Evolutionary conservation across 805 yeast genomes (phyloP).

Genomic region (Saccharomycopsis amapae): DNA sequence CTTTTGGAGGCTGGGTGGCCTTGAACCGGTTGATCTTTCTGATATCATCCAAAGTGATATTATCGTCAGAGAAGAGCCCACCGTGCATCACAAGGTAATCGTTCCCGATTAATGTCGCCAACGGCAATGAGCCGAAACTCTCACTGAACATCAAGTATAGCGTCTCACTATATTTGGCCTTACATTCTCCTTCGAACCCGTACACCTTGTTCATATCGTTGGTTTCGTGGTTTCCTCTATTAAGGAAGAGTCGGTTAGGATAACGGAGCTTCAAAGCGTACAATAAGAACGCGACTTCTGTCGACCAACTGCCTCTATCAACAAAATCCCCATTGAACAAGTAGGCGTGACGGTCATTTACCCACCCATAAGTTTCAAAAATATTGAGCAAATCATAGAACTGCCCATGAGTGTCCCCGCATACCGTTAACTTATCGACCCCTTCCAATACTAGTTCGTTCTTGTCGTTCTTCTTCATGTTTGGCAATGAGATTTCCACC

Average conservation of each 20-base stretch:
- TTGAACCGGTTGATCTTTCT: constrained; percentile 58
- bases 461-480: constrained; percentile 23
- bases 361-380: constrained; percentile 68
- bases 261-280: constrained; percentile 70
- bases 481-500: constrained; percentile 52
- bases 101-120: constrained; percentile 72
- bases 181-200: constrained; percentile 95
- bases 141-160: constrained; percentile 78
- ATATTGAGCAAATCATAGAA: constrained; percentile 82
- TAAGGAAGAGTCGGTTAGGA: constrained; percentile 65
- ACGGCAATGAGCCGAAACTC: constrained; percentile 78
- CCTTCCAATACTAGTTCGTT: constrained; percentile 26
- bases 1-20: constrained; percentile 76
- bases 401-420: constrained; percentile 98
- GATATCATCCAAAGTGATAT: constrained; percentile 65
- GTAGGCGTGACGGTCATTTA: constrained; percentile 59
- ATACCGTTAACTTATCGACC: constrained; percentile 61
- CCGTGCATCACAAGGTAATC: constrained; percentile 92
- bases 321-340: constrained; percentile 96
- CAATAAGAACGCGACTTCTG: constrained; percentile 83
- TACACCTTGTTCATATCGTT: constrained; percentile 94
- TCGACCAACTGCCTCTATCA: constrained; percentile 97
- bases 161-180: constrained; percentile 76
- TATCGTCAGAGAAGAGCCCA: constrained; percentile 79
- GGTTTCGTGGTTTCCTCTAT: constrained; percentile 96